phyloP scores from a whole-genome alignment of 352 stramenopile species.

The Pythium scleroteichum region DNA sequence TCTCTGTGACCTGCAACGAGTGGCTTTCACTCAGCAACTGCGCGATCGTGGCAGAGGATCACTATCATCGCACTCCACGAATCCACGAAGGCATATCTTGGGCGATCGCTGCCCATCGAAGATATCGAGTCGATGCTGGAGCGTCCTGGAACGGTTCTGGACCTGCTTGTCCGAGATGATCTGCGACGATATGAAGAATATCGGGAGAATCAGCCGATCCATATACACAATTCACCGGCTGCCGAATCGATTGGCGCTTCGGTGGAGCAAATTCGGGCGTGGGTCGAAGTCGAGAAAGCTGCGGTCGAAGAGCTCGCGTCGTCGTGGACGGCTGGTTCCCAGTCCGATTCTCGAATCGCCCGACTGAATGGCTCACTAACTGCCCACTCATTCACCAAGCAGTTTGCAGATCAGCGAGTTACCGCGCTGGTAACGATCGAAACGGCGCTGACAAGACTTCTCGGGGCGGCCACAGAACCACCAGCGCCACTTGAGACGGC shows the following conservation, averaged over 20 bases:
- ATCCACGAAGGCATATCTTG: neutral
- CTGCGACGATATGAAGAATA: neutral
- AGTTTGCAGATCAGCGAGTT: neutral
- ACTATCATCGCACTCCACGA: neutral
- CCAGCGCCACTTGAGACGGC: conserved; percentile 6
- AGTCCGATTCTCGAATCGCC: neutral
- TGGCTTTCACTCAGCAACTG: neutral
- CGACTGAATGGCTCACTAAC: conserved; percentile 5
- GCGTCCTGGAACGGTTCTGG: neutral
- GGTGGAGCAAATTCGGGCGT: conserved; percentile 4
- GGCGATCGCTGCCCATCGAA: neutral
- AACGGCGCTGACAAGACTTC: neutral
- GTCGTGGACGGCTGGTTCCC: conserved; percentile 8
- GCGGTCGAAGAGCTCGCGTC: conserved; percentile 10
- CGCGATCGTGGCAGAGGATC: neutral
- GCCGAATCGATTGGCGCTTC: neutral
- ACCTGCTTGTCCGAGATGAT: neutral
- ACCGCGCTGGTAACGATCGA: neutral
- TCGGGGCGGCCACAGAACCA: neutral
- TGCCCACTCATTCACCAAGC: conserved; percentile 1
- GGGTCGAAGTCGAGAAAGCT: conserved; percentile 13
- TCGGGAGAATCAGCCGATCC: neutral
- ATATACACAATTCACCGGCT: neutral
- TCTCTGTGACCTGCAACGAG: neutral
- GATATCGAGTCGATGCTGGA: neutral